These are phyloP conservation scores for Omphalea diandra DNA, from an alignment of 441 rosid species.

Conservation along the genomic window DNA sequence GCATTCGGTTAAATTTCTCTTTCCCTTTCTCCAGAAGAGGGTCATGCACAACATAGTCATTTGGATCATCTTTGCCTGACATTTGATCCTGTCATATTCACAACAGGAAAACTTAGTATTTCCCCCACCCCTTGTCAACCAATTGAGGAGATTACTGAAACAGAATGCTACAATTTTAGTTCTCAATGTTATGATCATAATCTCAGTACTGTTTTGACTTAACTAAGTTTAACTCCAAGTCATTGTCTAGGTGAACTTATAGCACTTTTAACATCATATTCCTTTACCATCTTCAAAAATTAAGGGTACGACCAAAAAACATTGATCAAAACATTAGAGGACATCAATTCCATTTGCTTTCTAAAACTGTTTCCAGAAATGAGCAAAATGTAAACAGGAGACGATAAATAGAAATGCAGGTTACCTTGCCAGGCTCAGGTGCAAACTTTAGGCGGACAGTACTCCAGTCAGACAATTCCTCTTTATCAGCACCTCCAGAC, in stretches of 20 bases:
- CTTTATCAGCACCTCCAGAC: conserved; percentile 40
- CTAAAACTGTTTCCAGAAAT: conserved; percentile 1
- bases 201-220: neutral
- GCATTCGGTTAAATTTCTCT: conserved; percentile 89
- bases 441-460: conserved; percentile 53
- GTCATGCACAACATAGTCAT: conserved; percentile 87
- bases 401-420: conserved; percentile 5
- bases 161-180: neutral
- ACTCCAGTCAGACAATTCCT: conserved; percentile 79
- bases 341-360: neutral
- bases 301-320: neutral
- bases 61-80: conserved; percentile 77
- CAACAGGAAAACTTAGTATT: neutral
- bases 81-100: conserved; percentile 55
- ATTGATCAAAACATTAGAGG: neutral
- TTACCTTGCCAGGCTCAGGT: conserved; percentile 73
- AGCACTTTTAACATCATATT: neutral
- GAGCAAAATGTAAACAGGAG: conserved; percentile 8
- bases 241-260: neutral
- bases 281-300: neutral
- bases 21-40: conserved; percentile 95
- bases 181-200: neutral
- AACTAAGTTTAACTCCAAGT: neutral
- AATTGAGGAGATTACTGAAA: neutral
- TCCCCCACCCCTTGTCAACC: neutral